Conservation (phyloP, 2,329 filamentous ascomycete genomes). For the Neopestalotiopsis sp. region DNA sequence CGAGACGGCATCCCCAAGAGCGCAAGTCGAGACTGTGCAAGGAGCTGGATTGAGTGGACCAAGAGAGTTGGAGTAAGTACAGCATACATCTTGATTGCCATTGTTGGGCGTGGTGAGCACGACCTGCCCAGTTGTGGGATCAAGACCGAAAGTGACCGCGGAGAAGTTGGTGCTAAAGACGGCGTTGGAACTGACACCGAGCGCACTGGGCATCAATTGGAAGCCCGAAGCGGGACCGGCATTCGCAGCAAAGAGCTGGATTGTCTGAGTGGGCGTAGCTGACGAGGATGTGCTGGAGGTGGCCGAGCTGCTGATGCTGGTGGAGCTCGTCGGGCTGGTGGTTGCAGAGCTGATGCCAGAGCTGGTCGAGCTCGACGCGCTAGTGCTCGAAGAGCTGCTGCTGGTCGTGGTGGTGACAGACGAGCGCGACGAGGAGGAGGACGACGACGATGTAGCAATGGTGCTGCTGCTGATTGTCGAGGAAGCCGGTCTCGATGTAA, state of each 20-base stretch:
- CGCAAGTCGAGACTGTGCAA: neutral
- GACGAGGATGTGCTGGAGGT: neutral
- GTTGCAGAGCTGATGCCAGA: neutral
- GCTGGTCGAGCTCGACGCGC: neutral
- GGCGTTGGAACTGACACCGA: neutral
- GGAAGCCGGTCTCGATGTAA: neutral
- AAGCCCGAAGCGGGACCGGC: neutral
- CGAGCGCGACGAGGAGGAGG: too few species aligned
- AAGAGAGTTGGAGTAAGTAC: neutral
- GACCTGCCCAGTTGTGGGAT: neutral
- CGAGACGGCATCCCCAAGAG: neutral
- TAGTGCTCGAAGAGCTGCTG: neutral
- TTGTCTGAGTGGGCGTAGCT: neutral
- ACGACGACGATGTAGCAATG: neutral
- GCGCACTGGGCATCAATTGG: neutral
- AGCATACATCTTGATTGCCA: constrained; percentile 8
- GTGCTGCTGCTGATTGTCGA: neutral
- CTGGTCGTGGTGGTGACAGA: neutral
- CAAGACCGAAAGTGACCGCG: neutral
- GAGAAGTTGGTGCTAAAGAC: neutral
- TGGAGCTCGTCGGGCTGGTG: neutral
- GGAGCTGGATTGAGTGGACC: neutral
- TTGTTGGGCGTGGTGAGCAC: neutral
- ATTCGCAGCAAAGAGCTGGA: neutral
- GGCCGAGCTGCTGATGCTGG: neutral